Evolutionary conservation across 352 stramenopile species (phyloP), one percentile per base, ranked within the genome.

Genomic region (Saprolegnia diclina): DNA sequence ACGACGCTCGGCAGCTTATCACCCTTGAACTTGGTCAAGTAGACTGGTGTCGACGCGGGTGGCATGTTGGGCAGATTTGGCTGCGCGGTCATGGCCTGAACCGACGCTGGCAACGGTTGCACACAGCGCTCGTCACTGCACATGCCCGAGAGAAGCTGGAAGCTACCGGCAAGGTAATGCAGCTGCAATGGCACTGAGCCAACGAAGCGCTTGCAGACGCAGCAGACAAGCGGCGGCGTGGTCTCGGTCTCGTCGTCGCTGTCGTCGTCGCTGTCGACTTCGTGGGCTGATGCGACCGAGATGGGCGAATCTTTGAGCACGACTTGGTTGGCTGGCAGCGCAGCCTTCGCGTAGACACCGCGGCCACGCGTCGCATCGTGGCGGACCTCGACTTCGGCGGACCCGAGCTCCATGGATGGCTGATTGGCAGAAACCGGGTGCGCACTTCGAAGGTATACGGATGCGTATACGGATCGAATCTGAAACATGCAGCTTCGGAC

Each of bases 161-260:
- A 48, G 42, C 42, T 48, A 48, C 42, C 42, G 18, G 57, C 57
- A 9, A 66, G 29, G 16, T 54, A 40, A 24, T 55, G 57, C 37
- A 66, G 26, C 0, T 66, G 57, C 19, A 66, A 40, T 9, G 48
- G 57, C 19, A 66, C 32, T 22, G 57, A 66, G 19, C 57, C 57
- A 10, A 66, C 57, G 29, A 66, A 66, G 7, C 57, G 57, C 29
- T 66, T 66, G 38, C 57, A 66, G 16, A 66, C 57, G 18, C 22
- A 24, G 42, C 57, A 66, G 19, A 42, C 24, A 24, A 55, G 48
- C 26, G 13, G 14, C 13, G 57, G 38, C n/a, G 44, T n/a, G 11
- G 13, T 14, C 42, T 48, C 42, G 3, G 29, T 35, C 29, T 48
- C 42, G 42, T 48, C 7, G 13, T 48, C 42, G 42, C 18, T n/a